These are phyloP conservation scores for Xylaria digitata DNA, from an alignment of 2,329 filamentous ascomycete species.

Conservation along the genomic window DNA sequence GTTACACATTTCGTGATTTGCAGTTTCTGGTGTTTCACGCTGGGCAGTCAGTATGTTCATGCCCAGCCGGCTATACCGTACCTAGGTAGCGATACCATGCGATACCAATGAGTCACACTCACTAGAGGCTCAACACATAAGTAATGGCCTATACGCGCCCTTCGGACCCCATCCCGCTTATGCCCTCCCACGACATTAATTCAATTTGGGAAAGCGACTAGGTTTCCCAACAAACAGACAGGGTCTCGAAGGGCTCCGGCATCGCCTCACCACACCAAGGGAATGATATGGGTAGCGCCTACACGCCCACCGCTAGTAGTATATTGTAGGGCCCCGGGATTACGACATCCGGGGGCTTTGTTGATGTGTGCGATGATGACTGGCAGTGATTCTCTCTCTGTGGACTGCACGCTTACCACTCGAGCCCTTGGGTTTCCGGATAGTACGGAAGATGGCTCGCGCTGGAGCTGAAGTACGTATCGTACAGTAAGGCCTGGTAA, in stretches of 20 bases:
- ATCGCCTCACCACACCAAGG: slow-evolving; percentile 35
- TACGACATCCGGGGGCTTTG: slow-evolving; percentile 28
- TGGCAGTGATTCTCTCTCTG: slow-evolving; percentile 27
- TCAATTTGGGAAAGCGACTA: slow-evolving; percentile 23
- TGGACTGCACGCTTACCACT: slow-evolving; percentile 26
- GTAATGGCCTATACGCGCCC: slow-evolving; percentile 8
- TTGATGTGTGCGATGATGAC: slow-evolving; percentile 35
- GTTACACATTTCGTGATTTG: slow-evolving; percentile 11
- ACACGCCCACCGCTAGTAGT: slow-evolving; percentile 26
- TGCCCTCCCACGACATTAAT: slow-evolving; percentile 15
- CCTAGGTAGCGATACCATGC: neutral
- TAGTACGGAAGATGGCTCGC: slow-evolving; percentile 22
- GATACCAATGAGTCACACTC: slow-evolving; percentile 22
- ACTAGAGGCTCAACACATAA: slow-evolving; percentile 17
- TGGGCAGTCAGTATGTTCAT: slow-evolving; percentile 15
- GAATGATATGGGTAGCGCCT: neutral
- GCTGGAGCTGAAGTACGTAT: slow-evolving; percentile 13
- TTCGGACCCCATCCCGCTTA: slow-evolving; percentile 5
- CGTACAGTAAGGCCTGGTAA: neutral
- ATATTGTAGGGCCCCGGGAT: slow-evolving; percentile 11
- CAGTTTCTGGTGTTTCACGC: neutral
- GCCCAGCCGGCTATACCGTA: slow-evolving; percentile 19
- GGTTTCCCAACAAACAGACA: slow-evolving; percentile 1
- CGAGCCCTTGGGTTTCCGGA: slow-evolving; percentile 21
- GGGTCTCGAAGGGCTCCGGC: slow-evolving; percentile 25